These are phyloP conservation scores for Talaromyces liani DNA, from an alignment of 495 filamentous ascomycete species.

Conservation along the genomic window DNA sequence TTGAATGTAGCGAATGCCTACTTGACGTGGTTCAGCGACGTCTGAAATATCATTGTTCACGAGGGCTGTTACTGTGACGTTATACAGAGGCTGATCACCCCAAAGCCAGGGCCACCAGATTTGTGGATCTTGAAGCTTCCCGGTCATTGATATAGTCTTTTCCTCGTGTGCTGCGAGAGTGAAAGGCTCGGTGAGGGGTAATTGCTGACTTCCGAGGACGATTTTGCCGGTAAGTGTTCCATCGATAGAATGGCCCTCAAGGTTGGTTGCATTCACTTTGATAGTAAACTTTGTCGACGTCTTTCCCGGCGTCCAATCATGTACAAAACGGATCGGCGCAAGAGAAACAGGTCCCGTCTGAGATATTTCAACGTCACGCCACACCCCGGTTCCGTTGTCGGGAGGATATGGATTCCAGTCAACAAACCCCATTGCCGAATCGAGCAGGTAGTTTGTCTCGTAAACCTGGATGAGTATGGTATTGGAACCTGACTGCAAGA, in stretches of 20 bases:
- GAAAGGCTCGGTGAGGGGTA: constrained; percentile 22
- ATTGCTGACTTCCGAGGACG: constrained; percentile 13
- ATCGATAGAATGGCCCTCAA: constrained; percentile 27
- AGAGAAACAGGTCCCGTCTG: constrained; percentile 48
- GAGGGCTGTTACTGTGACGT: constrained; percentile 31
- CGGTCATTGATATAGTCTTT: constrained; percentile 26
- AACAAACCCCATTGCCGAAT: constrained; percentile 53
- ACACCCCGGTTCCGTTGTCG: constrained; percentile 54
- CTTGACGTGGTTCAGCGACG: constrained; percentile 20
- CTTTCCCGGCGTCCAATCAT: constrained; percentile 25
- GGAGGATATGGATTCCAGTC: constrained; percentile 62
- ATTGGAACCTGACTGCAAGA: constrained; percentile 33
- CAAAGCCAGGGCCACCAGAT: constrained; percentile 77
- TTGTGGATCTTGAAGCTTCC: constrained; percentile 43
- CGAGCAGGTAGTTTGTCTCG: constrained; percentile 51
- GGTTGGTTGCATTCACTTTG: constrained; percentile 41
- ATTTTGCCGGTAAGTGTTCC: constrained; percentile 34
- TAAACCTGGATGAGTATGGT: constrained; percentile 45
- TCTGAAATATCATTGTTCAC: constrained; percentile 37
- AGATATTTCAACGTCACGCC: constrained; percentile 53
- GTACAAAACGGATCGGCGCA: constrained; percentile 40
- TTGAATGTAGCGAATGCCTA: constrained; percentile 51
- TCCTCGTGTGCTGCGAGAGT: constrained; percentile 30
- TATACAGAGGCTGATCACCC: constrained; percentile 68
- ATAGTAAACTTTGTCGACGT: constrained; percentile 33